These are phyloP conservation scores for Glycine soja DNA, from an alignment of 306 rosid genomes.

Conservation along the genomic window DNA sequence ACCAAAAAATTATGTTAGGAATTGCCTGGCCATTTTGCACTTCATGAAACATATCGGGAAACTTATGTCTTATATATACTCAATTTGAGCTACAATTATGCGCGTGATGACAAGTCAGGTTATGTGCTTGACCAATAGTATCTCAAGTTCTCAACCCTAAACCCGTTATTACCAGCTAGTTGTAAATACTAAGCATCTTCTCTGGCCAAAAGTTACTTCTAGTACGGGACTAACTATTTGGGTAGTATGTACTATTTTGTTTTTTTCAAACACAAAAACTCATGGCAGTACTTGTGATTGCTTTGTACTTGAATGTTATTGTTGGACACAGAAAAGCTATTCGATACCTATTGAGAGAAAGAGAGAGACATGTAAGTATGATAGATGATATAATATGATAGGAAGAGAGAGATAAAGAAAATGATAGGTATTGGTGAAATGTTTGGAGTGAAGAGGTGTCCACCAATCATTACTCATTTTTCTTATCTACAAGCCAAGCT, in stretches of 20 bases:
- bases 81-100: slow-evolving; percentile 14
- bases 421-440: not conserved
- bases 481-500: slow-evolving; percentile 1
- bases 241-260: not conserved
- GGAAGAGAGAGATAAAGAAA: not conserved
- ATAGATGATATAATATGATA: not conserved
- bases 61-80: slow-evolving; percentile 18
- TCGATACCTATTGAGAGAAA: not conserved
- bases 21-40: slow-evolving; percentile 42
- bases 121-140: not conserved
- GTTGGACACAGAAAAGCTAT: not conserved
- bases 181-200: not conserved
- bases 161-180: not conserved
- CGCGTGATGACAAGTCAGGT: not conserved
- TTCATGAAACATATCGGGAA: slow-evolving; percentile 19
- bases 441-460: not conserved
- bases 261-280: not conserved
- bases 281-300: not conserved
- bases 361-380: not conserved
- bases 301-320: slow-evolving; percentile 29
- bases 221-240: not conserved
- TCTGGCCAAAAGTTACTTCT: not conserved
- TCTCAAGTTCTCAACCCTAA: not conserved
- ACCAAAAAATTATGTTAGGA: slow-evolving; percentile 20
- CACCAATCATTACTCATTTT: not conserved